Evolutionary conservation across 495 filamentous ascomycete species (phyloP).

Genomic region (Trichoderma gamsii): DNA sequence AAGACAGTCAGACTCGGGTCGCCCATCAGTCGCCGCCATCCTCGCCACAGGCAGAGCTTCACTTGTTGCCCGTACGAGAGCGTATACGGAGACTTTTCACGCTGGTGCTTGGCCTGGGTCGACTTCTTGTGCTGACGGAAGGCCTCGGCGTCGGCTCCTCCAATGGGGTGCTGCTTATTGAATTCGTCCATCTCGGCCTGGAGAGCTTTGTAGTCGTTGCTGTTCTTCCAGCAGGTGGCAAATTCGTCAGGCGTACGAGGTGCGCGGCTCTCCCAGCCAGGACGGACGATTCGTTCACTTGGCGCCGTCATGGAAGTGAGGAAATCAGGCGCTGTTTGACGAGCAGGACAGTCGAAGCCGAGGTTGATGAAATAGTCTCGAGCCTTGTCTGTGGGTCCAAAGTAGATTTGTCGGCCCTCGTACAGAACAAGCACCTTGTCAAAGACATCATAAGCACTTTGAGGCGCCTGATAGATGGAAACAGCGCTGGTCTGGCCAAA

Average conservation of each 20-base stretch:
- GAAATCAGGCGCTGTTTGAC: conserved; percentile 56
- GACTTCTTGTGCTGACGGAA: conserved; percentile 29
- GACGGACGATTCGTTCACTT: conserved; percentile 52
- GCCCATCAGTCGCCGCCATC: conserved; percentile 49
- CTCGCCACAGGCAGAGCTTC: conserved; percentile 42
- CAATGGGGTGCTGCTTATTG: conserved; percentile 40
- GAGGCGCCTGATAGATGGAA: conserved; percentile 67
- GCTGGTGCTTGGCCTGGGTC: conserved; percentile 33
- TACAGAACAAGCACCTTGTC: conserved; percentile 59
- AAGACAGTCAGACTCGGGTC: conserved; percentile 54
- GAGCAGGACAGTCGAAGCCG: conserved; percentile 44
- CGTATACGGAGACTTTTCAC: conserved; percentile 40
- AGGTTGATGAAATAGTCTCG: conserved; percentile 49
- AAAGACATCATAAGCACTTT: conserved; percentile 59
- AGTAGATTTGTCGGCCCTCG: conserved; percentile 58
- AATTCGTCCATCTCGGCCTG: conserved; percentile 46
- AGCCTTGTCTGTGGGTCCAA: conserved; percentile 48
- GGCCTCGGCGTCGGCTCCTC: conserved; percentile 43
- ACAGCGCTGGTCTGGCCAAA: conserved; percentile 52
- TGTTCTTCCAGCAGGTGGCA: conserved; percentile 54
- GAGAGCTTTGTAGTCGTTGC: conserved; percentile 42
- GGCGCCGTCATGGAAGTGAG: conserved; percentile 65
- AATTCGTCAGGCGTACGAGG: conserved; percentile 70
- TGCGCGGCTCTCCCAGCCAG: conserved; percentile 56
- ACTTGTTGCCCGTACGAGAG: conserved; percentile 47